Percentiles rank a stretch among this genome's conserved stretches.
Conservation (phyloP, 805 yeast species). For the Clavispora carvajalis region DNA sequence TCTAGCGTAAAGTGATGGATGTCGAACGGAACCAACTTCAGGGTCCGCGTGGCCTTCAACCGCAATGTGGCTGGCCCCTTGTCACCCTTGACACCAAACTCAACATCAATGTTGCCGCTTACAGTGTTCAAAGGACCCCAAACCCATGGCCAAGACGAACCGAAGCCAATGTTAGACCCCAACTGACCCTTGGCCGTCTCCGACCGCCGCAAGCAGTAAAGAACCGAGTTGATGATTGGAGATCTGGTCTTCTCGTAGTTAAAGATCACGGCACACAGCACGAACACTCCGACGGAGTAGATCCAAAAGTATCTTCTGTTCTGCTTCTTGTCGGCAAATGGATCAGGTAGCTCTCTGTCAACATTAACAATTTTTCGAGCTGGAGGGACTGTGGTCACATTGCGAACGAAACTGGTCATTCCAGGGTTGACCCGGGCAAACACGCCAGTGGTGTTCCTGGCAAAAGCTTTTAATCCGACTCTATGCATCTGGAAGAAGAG, state of each 20-base stretch:
- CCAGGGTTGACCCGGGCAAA: neutral
- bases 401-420: neutral
- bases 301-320: slow-evolving; percentile 49
- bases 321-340: slow-evolving; percentile 49
- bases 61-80: slow-evolving; percentile 48
- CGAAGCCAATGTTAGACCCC: slow-evolving; percentile 74
- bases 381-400: neutral
- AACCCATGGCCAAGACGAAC: slow-evolving; percentile 83
- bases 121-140: slow-evolving; percentile 80
- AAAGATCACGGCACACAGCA: slow-evolving; percentile 57
- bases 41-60: slow-evolving; percentile 67
- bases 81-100: slow-evolving; percentile 66
- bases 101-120: slow-evolving; percentile 71
- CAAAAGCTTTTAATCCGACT: neutral
- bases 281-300: slow-evolving; percentile 34
- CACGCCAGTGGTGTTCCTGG: neutral
- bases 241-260: slow-evolving; percentile 91
- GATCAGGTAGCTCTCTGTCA: slow-evolving; percentile 80
- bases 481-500: neutral
- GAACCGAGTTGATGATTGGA: slow-evolving; percentile 80
- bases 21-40: slow-evolving; percentile 44
- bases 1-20: slow-evolving; percentile 29
- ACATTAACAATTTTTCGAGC: slow-evolving; percentile 44
- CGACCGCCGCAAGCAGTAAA: slow-evolving; percentile 80
- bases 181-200: slow-evolving; percentile 53